Conservation (phyloP, 1,139 yeast genomes). For the Magnusiomyces paraingens region DNA sequence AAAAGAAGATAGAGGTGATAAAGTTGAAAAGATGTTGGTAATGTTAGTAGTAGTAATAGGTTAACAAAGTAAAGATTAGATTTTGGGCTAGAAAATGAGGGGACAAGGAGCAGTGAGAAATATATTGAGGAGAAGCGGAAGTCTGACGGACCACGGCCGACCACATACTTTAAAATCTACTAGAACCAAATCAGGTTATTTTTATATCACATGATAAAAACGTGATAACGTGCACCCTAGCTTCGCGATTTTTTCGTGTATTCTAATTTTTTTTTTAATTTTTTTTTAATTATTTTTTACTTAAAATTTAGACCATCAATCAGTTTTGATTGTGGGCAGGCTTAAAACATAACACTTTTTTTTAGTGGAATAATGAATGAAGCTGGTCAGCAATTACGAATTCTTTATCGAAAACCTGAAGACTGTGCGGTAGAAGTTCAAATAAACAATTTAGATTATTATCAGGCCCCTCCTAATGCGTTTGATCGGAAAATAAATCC, state of each 20-base stretch:
- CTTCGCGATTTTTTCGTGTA: neutral
- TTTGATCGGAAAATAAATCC: slow-evolving; percentile 36
- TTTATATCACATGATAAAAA: too few species aligned
- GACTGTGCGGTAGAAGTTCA: slow-evolving; percentile 23
- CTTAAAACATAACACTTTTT: neutral
- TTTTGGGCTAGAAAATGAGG: neutral
- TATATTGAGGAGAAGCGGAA: neutral
- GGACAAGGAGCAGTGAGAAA: neutral
- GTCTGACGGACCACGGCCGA: neutral
- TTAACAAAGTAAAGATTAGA: too few species aligned
- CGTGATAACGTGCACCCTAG: too few species aligned
- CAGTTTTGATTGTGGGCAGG: neutral
- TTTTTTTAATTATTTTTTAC: too few species aligned
- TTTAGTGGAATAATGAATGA: neutral
- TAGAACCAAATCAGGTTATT: too few species aligned
- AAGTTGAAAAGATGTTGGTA: too few species aligned
- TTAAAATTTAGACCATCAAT: neutral
- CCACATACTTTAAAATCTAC: too few species aligned
- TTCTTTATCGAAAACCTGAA: neutral
- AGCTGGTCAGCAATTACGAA: neutral
- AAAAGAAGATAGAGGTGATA: too few species aligned
- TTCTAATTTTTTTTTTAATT: neutral
- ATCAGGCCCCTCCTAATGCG: slow-evolving; percentile 44
- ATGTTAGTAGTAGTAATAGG: too few species aligned
- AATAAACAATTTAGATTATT: slow-evolving; percentile 47